Percentiles rank a stretch among this genome's conserved stretches.
Evolutionary conservation across 1,284 basidiomycete genomes (phyloP).

Genomic region (Trametes hirsuta): DNA sequence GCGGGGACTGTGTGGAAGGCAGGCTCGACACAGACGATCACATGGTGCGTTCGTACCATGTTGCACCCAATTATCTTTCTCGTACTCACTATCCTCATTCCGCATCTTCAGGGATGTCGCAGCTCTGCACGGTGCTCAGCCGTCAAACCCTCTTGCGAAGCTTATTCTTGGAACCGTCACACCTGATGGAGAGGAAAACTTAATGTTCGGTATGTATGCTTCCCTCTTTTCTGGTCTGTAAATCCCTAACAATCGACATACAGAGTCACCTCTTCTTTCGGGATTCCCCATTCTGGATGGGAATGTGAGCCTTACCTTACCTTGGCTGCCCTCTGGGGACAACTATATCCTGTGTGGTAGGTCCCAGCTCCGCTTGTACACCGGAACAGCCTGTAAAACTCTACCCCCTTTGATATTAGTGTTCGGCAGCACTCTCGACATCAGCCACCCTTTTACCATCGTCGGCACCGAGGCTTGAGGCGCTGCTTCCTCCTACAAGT

Average conservation of each 20-base stretch:
- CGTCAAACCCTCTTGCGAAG: constrained; percentile 38
- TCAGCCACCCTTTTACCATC: constrained; percentile 44
- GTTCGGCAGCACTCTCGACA: constrained; percentile 54
- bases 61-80: too few species aligned
- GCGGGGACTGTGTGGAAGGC: constrained; percentile 15
- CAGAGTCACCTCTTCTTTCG: constrained; percentile 29
- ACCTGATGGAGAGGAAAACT: constrained; percentile 36
- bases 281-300: constrained; percentile 29
- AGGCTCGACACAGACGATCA: constrained; percentile 15
- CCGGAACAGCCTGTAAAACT: too few species aligned
- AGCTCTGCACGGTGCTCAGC: constrained; percentile 1
- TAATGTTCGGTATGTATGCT: constrained; percentile 34
- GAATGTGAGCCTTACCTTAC: constrained; percentile 30
- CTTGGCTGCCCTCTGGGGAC: constrained; percentile 26
- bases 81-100: not conserved
- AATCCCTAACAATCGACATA: not conserved
- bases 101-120: not conserved
- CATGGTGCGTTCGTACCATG: constrained; percentile 11
- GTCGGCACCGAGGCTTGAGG: constrained; percentile 10
- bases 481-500: not conserved
- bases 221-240: not conserved
- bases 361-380: not conserved
- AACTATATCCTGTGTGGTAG: constrained; percentile 35
- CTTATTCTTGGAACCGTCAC: constrained; percentile 39
- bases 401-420: constrained; percentile 35